Percentiles rank a stretch among this genome's conserved stretches.
Conservation (phyloP, 202 grass and related monocot species). For the Setaria italica region DNA sequence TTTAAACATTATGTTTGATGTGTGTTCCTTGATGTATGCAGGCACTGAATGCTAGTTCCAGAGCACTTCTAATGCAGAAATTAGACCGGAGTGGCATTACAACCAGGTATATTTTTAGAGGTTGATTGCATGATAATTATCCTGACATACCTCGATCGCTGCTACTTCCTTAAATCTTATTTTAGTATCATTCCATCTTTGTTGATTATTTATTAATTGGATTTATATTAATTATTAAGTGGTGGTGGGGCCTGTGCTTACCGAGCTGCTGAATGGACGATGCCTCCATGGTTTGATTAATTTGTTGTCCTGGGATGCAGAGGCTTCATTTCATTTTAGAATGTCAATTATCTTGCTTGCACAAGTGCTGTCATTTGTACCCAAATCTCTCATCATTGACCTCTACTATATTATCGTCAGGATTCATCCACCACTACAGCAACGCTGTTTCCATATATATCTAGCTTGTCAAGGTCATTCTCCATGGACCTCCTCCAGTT, state of each 20-base stretch:
- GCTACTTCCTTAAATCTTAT: neutral
- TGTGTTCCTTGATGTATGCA: conserved; percentile 44
- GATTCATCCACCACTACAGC: conserved; percentile 64
- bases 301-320: neutral
- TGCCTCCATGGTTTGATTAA: neutral
- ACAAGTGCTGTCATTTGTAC: conserved; percentile 34
- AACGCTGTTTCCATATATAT: conserved; percentile 57
- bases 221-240: neutral
- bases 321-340: conserved; percentile 24
- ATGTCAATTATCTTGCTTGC: conserved; percentile 45
- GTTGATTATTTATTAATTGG: neutral
- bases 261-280: neutral
- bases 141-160: neutral
- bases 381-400: conserved; percentile 54
- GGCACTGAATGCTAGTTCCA: conserved; percentile 92
- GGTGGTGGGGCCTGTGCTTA: neutral
- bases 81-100: conserved; percentile 85
- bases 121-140: conserved; percentile 28
- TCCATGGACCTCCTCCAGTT: conserved; percentile 55
- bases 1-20: conserved; percentile 8
- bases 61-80: conserved; percentile 98
- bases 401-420: conserved; percentile 67
- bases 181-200: neutral
- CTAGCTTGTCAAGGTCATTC: conserved; percentile 72
- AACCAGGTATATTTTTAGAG: conserved; percentile 57